Base-by-base conservation (phyloP, 129 eudicot genomes). In the Solidago caesia region DNA sequence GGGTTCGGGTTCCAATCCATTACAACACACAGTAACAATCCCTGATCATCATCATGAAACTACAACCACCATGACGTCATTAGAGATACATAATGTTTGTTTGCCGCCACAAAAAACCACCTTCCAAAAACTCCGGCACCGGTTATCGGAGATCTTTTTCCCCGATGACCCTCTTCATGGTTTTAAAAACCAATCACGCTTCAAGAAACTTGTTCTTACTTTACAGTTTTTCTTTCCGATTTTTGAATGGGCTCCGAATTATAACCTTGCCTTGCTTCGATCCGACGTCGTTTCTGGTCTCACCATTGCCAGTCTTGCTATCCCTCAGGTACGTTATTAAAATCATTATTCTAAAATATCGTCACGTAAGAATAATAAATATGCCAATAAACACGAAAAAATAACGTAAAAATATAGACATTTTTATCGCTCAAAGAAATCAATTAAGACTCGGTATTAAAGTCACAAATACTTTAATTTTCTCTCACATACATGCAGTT, bases 291-390 rank as follows among this genome's bases (percentile, higher is more conserved):
- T 95, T 39, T 95, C 99, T 8, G 99, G 99, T 6, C 89, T 95
- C 73, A 95, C 99, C 72, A 95, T 95, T 75, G 99, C 99, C 0
- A 95, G 99, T 67, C 88, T 95, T n/a, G 90, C 99, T 0, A 95
- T 95, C n/a, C 99, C 99, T 39, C 99, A 94, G 96, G 98, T 94
- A 57, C 39, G 3, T 27, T 5, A n/a, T n/a, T n/a, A n/a, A n/a
- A n/a, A n/a, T n/a, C n/a, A n/a, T n/a, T n/a, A n/a, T n/a, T n/a
- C n/a, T n/a, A n/a, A n/a, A n/a, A 4, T 4, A 29, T 29, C 2
- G 39, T 29, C 39, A 29, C 39, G 39, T 29, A 29, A 29, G 39
- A 29, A 29, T 29, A 29, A 29, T 29, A 29, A 45, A 44, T 48
- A n/a, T n/a, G n/a, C n/a, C n/a, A n/a, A n/a, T n/a, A n/a, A n/a